These are phyloP conservation scores for Globisporangium solare DNA, from an alignment of 352 stramenopile species.

Conservation along the genomic window DNA sequence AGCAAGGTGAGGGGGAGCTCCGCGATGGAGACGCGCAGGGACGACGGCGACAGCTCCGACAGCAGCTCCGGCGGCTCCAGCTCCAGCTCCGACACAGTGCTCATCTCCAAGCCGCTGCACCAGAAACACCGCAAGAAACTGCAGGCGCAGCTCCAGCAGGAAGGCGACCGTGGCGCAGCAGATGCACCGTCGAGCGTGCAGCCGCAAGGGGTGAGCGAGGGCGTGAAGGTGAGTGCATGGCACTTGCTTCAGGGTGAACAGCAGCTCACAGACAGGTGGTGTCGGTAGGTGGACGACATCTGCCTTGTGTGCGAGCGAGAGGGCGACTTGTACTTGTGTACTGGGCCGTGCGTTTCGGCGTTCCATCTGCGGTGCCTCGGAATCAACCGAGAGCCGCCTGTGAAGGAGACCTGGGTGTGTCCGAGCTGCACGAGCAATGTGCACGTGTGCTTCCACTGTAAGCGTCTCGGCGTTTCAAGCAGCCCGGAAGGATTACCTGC, in stretches of 20 bases:
- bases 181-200: too few species aligned
- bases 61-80: constrained; percentile 58
- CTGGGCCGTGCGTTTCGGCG: constrained; percentile 65
- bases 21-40: constrained; percentile 6
- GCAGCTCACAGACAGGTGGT: not conserved
- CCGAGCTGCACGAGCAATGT: constrained; percentile 43
- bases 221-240: not conserved
- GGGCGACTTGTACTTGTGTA: constrained; percentile 45
- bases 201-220: not conserved
- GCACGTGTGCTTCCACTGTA: constrained; percentile 83
- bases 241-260: too few species aligned
- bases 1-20: too few species aligned
- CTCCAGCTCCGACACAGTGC: constrained; percentile 68
- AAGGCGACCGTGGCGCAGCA: constrained; percentile 5
- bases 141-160: constrained; percentile 35
- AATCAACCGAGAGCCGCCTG: not conserved
- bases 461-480: constrained; percentile 36
- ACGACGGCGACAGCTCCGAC: constrained; percentile 29
- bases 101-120: constrained; percentile 65
- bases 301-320: constrained; percentile 68
- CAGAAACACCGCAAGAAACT: constrained; percentile 60
- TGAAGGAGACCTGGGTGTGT: constrained; percentile 43
- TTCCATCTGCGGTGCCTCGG: constrained; percentile 57
- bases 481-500: constrained; percentile 7
- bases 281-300: constrained; percentile 46